Percentiles rank a stretch among this genome's conserved stretches.
These are phyloP conservation scores for Dryadomyces quercus-mongolicae DNA, from an alignment of 2,329 filamentous ascomycete species.

Conservation along the genomic window DNA sequence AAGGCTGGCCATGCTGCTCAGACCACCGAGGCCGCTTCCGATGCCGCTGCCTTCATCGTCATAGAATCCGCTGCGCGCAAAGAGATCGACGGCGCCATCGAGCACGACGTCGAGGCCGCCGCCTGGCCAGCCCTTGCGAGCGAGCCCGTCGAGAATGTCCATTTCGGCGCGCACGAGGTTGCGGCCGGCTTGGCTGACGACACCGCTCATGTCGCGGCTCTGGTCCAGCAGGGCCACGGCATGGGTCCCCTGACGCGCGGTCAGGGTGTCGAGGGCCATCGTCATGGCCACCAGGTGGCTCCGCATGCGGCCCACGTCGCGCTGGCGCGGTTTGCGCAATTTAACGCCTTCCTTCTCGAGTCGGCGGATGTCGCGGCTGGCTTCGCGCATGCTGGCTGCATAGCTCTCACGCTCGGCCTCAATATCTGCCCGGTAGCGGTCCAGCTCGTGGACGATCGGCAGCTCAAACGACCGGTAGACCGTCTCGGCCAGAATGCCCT, in stretches of 20 bases:
- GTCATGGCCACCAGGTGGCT: slow-evolving; percentile 53
- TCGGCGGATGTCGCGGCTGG: slow-evolving; percentile 47
- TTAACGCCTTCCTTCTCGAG: slow-evolving; percentile 54
- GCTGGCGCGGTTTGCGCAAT: slow-evolving; percentile 40
- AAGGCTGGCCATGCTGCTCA: not conserved
- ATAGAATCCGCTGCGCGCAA: slow-evolving; percentile 13
- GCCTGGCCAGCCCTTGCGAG: slow-evolving; percentile 55
- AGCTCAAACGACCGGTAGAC: slow-evolving; percentile 58
- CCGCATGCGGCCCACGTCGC: slow-evolving; percentile 50
- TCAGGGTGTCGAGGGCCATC: slow-evolving; percentile 48
- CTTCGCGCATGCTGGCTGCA: slow-evolving; percentile 38
- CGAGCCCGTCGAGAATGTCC: slow-evolving; percentile 56
- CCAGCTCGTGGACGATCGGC: slow-evolving; percentile 55
- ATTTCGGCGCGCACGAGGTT: slow-evolving; percentile 56
- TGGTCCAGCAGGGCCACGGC: slow-evolving; percentile 47
- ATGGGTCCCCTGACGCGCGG: slow-evolving; percentile 46
- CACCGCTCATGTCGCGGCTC: slow-evolving; percentile 50
- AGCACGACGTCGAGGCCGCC: slow-evolving; percentile 55
- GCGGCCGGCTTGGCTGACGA: slow-evolving; percentile 52
- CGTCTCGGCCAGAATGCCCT: slow-evolving; percentile 57
- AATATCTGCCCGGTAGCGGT: slow-evolving; percentile 50
- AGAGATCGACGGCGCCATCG: slow-evolving; percentile 49
- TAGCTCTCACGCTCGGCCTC: slow-evolving; percentile 54
- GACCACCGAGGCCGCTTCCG: not conserved
- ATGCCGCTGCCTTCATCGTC: slow-evolving; percentile 6